Conservation (phyloP, 176 grass and related monocot species). For the Raddia guianensis region DNA sequence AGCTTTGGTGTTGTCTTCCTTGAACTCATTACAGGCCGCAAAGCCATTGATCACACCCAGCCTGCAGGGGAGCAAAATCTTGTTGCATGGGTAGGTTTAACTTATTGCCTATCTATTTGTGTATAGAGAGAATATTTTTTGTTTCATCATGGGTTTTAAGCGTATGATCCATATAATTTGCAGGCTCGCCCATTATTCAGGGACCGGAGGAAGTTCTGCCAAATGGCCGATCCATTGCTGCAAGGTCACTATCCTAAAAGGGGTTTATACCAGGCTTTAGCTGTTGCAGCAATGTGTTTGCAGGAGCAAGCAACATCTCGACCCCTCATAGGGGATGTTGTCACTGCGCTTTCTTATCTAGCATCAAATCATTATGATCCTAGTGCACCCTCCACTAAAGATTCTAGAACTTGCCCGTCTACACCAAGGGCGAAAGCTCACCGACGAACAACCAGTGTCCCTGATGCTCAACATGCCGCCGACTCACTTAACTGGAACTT, state of each 20-base stretch:
- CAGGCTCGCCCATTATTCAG: constrained; percentile 93
- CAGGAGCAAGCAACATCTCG: constrained; percentile 82
- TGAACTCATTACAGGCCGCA: constrained; percentile 89
- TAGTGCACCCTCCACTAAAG: constrained; percentile 49
- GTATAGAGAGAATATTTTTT: neutral
- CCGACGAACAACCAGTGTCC: constrained; percentile 56
- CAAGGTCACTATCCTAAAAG: constrained; percentile 73
- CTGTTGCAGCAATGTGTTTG: constrained; percentile 96
- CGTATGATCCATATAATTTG: constrained; percentile 42
- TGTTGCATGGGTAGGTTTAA: constrained; percentile 80
- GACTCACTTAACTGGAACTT: constrained; percentile 60
- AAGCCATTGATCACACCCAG: constrained; percentile 81
- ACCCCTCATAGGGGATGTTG: constrained; percentile 90
- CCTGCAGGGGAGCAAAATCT: constrained; percentile 84
- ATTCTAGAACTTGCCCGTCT: constrained; percentile 62
- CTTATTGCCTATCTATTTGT: constrained; percentile 6
- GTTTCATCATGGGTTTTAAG: constrained; percentile 27
- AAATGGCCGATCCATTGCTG: constrained; percentile 82
- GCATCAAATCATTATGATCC: constrained; percentile 80
- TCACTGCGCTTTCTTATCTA: constrained; percentile 91
- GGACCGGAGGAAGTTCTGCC: constrained; percentile 86
- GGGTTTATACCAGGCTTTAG: constrained; percentile 91
- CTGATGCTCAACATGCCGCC: constrained; percentile 50
- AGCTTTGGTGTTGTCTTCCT: constrained; percentile 99
- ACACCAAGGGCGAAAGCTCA: constrained; percentile 63